A percentile compares a stretch with the other conserved stretches of the same genome.
Evolutionary conservation across 2,329 filamentous ascomycete species (phyloP).

Genomic region (Pestalotiopsis sp.): DNA sequence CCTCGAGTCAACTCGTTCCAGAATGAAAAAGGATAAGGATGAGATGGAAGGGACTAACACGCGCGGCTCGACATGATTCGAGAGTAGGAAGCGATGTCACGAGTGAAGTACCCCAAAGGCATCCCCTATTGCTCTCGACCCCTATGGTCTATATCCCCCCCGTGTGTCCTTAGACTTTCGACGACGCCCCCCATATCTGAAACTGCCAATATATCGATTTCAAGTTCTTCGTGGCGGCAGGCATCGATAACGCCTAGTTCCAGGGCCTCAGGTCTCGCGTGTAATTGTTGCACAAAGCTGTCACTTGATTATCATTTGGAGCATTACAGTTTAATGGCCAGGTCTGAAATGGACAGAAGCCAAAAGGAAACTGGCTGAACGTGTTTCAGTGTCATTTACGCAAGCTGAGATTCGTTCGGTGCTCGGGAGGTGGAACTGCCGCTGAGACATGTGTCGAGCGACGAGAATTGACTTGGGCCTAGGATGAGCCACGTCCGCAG

Average conservation of each 20-base stretch:
- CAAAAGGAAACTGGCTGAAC: background rate
- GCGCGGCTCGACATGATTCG: background rate
- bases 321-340: background rate
- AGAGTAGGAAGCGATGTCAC: background rate
- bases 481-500: background rate
- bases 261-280: background rate
- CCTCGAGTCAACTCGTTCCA: background rate
- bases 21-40: background rate
- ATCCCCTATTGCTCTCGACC: background rate
- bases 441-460: background rate
- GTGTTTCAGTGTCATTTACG: conserved; percentile 1
- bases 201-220: background rate
- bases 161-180: background rate
- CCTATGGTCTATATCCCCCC: background rate
- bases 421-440: background rate
- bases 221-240: background rate
- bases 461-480: background rate
- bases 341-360: background rate
- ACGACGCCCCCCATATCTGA: background rate
- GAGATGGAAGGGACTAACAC: background rate
- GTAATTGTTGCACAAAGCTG: background rate
- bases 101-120: background rate
- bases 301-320: background rate
- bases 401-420: background rate
- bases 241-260: background rate